Evolutionary conservation across 1,284 basidiomycete genomes (phyloP).

Genomic region (Inonotus obliquus): DNA sequence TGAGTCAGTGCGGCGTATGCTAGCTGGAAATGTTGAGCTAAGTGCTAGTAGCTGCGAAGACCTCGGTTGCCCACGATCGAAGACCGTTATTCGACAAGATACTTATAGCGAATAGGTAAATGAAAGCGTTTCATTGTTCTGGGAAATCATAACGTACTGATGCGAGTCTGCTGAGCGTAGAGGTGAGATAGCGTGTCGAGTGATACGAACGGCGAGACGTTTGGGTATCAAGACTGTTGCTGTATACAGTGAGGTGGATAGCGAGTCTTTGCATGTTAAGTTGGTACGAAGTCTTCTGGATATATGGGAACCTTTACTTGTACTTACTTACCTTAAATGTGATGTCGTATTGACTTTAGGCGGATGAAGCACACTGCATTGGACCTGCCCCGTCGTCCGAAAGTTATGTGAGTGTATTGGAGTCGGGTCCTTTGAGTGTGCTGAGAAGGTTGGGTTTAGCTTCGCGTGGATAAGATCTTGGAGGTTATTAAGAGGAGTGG

Average conservation of each 20-base stretch:
- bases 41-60: not conserved
- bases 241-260: conserved; percentile 85
- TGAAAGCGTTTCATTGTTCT: conserved; percentile 4
- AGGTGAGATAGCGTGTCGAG: conserved; percentile 92
- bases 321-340: not conserved
- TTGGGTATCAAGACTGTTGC: conserved; percentile 88
- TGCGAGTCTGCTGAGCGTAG: conserved; percentile 34
- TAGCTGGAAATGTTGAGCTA: not conserved
- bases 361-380: conserved; percentile 95
- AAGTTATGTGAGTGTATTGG: conserved; percentile 67
- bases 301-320: not conserved
- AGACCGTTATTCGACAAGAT: conserved; percentile 19
- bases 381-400: conserved; percentile 85
- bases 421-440: not conserved
- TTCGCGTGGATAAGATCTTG: conserved; percentile 86
- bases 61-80: not conserved
- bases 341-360: conserved; percentile 38
- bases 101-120: conserved; percentile 78
- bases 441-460: conserved; percentile 37
- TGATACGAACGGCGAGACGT: conserved; percentile 85
- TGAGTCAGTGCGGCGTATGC: not conserved
- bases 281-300: conserved; percentile 42
- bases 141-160: not conserved
- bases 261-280: conserved; percentile 72
- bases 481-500: conserved; percentile 75